phyloP scores from a whole-genome alignment of 768 basidiomycete species.

The Hortiboletus flavorubellus region DNA sequence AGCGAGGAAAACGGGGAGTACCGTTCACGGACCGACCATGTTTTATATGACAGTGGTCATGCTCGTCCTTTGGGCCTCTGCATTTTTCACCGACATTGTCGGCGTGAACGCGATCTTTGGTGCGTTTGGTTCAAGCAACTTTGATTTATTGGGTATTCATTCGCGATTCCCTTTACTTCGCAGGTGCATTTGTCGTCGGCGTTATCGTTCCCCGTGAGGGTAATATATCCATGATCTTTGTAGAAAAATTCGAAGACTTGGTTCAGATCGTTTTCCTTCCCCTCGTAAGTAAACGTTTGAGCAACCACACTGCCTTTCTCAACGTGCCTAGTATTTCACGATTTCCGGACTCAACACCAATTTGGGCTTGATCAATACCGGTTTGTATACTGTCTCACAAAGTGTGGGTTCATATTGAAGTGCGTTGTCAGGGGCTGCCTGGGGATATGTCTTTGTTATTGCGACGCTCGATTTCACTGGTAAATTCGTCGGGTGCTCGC shows the following conservation, averaged over 20 bases:
- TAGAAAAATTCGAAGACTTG: slow-evolving; percentile 95
- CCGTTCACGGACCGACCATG: slow-evolving; percentile 78
- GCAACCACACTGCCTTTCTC: not conserved
- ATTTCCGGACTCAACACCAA: slow-evolving; percentile 92
- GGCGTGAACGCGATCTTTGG: slow-evolving; percentile 95
- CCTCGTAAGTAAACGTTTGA: slow-evolving; percentile 48
- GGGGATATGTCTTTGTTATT: slow-evolving; percentile 85
- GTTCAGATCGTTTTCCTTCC: slow-evolving; percentile 88
- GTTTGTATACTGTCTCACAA: slow-evolving; percentile 30
- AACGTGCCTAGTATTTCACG: slow-evolving; percentile 75
- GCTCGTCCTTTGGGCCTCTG: slow-evolving; percentile 75
- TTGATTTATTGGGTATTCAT: not conserved
- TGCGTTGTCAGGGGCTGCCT: slow-evolving; percentile 55
- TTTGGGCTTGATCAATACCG: slow-evolving; percentile 77
- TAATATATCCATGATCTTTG: slow-evolving; percentile 77
- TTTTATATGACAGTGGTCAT: slow-evolving; percentile 87
- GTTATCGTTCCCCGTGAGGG: slow-evolving; percentile 85
- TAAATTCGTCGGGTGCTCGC: slow-evolving; percentile 82
- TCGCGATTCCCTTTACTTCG: not conserved
- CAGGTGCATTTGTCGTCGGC: slow-evolving; percentile 81
- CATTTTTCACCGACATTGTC: slow-evolving; percentile 93
- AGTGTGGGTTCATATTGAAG: not conserved
- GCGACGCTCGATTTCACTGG: slow-evolving; percentile 75
- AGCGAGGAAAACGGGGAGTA: slow-evolving; percentile 74
- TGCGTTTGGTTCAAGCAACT: slow-evolving; percentile 18